Evolutionary conservation across 768 basidiomycete genomes (phyloP), one percentile per base, ranked within the genome.

Genomic region (Harrya chromipes): DNA sequence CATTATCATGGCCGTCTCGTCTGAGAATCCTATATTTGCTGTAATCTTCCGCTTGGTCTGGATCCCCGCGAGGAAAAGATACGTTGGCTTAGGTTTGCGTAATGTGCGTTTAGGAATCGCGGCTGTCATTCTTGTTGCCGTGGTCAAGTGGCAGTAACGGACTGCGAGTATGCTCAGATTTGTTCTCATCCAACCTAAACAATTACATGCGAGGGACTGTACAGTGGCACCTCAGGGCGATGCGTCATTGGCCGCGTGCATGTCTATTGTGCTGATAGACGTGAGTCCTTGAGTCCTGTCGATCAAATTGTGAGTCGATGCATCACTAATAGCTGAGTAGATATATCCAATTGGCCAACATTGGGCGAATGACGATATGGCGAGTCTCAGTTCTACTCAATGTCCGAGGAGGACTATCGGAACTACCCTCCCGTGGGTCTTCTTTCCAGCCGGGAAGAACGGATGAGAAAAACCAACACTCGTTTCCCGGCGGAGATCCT

Each of bases 1-100:
- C 58, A 66, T 74, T 48, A 72, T 74, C 65, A 73, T 80, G 75
- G 70, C 69, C 56, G 61, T 72, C 41, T 72, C 71, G 40, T 65
- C 69, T 62, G 66, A 76, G 62, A 78, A 76, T 59, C 67, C 70
- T 20, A 63, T 78, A 60, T 59, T 74, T 42, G 67, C 68, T 48
- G 69, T 57, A 72, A 73, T 57, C 59, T 73, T 24, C 69, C 73
- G 24, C 68, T 75, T 54, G 68, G 74, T 21, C 62, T 76, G 52
- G 70, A 71, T 54, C 67, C 31, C 65, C 67, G 20, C 61, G 68
- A 61, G 69, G 70, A 23, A 58, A 59, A 57, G 66, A 73, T 56
- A 47, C 56, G 26, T 66, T 71, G 7, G 66, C 67, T 58, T 74
- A 78, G 55, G 67, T 17, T 62, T 76, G 33, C 68, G 73, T 23